Evolutionary conservation across 2,329 filamentous ascomycete genomes (phyloP).

Genomic region (Apiospora phragmitis): DNA sequence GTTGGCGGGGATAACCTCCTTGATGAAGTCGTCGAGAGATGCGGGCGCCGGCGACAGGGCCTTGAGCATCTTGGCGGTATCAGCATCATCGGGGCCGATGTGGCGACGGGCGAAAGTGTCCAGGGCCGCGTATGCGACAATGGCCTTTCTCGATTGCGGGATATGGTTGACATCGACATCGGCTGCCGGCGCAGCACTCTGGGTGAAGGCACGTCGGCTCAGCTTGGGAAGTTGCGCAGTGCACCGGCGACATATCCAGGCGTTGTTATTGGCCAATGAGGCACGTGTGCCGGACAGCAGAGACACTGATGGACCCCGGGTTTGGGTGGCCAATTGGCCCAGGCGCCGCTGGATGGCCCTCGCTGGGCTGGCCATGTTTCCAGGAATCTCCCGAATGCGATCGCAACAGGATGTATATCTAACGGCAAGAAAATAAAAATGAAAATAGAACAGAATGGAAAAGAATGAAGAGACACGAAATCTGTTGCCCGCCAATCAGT

Average conservation of each 20-base stretch:
- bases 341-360: slow-evolving; percentile 28
- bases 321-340: slow-evolving; percentile 29
- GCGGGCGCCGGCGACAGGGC: slow-evolving; percentile 72
- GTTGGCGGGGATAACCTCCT: slow-evolving; percentile 78
- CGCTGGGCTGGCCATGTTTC: slow-evolving; percentile 28
- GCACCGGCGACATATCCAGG: slow-evolving; percentile 24
- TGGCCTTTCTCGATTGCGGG: slow-evolving; percentile 19
- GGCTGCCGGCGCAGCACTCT: slow-evolving; percentile 12
- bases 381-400: slow-evolving; percentile 19
- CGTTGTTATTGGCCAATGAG: slow-evolving; percentile 11
- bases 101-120: slow-evolving; percentile 79
- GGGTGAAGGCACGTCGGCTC: background rate
- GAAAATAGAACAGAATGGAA: slow-evolving; percentile 9
- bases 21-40: slow-evolving; percentile 79
- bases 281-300: slow-evolving; percentile 16
- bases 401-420: slow-evolving; percentile 23
- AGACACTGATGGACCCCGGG: slow-evolving; percentile 24
- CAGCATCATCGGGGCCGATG: slow-evolving; percentile 76
- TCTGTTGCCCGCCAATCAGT: background rate
- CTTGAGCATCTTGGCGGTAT: slow-evolving; percentile 77
- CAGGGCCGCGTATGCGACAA: slow-evolving; percentile 34
- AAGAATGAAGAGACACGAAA: slow-evolving; percentile 11
- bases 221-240: slow-evolving; percentile 12
- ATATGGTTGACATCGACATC: slow-evolving; percentile 20
- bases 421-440: background rate